A percentile compares a stretch with the other conserved stretches of the same genome.
Conservation (phyloP, 331 rosid genomes). For the Stylosanthes scabra region DNA sequence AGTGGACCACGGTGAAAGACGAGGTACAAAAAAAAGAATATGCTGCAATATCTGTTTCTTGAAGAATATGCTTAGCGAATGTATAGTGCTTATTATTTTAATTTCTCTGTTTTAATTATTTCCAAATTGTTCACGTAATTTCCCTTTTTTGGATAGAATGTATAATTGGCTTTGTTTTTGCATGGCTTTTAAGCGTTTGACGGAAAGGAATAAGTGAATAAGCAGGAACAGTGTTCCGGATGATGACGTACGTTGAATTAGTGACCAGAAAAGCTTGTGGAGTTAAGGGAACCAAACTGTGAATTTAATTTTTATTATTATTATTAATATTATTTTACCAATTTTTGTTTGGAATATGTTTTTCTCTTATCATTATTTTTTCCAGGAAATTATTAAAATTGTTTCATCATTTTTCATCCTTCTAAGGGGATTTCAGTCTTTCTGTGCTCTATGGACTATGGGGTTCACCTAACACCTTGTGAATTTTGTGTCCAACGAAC, state of each 20-base stretch:
- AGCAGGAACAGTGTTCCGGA: constrained; percentile 1
- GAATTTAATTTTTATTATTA: no score
- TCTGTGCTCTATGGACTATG: no score
- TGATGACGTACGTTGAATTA: neutral
- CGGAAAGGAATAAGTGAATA: no score
- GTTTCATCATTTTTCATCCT: no score
- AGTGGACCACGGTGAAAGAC: neutral
- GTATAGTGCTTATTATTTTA: neutral
- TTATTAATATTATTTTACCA: no score
- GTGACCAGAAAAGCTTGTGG: constrained; percentile 6
- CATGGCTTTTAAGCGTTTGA: constrained; percentile 11
- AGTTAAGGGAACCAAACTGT: no score
- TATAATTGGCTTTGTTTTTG: constrained; percentile 24
- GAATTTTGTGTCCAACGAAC: no score
- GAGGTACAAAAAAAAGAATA: constrained; percentile 39
- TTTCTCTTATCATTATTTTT: no score
- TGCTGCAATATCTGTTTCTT: constrained; percentile 34
- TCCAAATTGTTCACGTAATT: constrained; percentile 37
- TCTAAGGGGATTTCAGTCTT: no score
- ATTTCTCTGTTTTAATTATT: neutral
- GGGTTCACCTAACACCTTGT: no score
- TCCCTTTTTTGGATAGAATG: constrained; percentile 1
- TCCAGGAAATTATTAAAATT: no score
- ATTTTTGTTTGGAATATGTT: no score
- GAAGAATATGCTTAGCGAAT: constrained; percentile 39